Evolutionary conservation across 495 filamentous ascomycete species (phyloP), one percentile per base, ranked within the genome.

Genomic region (Annulohypoxylon moriforme): DNA sequence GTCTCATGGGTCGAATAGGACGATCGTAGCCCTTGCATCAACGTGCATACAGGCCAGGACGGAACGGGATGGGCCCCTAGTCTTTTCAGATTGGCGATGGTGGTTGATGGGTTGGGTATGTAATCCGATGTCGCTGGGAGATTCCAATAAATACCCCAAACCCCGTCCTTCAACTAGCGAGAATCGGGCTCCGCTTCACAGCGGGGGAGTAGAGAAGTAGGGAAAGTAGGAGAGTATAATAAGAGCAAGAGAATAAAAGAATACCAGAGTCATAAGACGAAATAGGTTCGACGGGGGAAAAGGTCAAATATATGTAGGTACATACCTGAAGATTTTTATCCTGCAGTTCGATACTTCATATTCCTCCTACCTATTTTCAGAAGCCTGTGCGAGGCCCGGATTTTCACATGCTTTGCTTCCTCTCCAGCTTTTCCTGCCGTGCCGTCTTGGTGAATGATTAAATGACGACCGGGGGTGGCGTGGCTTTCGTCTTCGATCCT

Each of bases 41-140:
- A 68, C 27, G 64, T 73, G 60, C 64, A 73, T 69, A 62, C 56
- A 67, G 46, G 36, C 49, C 61, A 71, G 65, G 31, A 66, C 65
- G 70, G 66, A 69, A 66, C 71, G 66, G 70, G 65, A 69, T 73
- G 65, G 65, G 42, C 65, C 66, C 66, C 56, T 69, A 69, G 61
- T 47, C 66, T 62, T 47, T 56, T 22, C 25, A 61, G 71, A 69
- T 73, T 73, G 60, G 57, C 66, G 61, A 69, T 53, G 56, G 56
- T 27, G 22, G 59, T 42, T 66, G 55, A 55, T 68, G 60, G 70
- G 65, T 64, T 69, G 66, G 60, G 68, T 66, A 38, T 62, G 36
- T 58, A 73, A 73, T 65, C 71, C 71, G 71, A 69, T 73, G 65
- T 73, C 71, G 71, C 71, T 69, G 57, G 57, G 34, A 49, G 66